A percentile compares a stretch with the other conserved stretches of the same genome.
Evolutionary conservation across 139 green algal genomes (phyloP).

Genomic region (Dunaliella primolecta): DNA sequence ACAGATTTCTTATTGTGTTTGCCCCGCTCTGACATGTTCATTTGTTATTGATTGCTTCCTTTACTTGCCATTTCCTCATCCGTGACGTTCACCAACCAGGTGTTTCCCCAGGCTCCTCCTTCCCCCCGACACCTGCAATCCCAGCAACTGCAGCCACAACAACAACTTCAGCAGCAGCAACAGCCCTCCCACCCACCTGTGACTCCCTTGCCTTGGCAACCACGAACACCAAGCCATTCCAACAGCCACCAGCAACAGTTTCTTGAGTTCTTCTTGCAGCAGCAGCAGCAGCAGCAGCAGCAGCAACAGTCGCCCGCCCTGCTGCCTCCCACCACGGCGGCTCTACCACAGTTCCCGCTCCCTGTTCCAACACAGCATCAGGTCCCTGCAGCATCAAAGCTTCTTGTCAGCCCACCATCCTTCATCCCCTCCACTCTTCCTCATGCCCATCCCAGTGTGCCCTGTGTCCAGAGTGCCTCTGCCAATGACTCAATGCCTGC

Average conservation of each 20-base stretch:
- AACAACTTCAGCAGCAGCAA: not conserved
- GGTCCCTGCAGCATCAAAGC: not conserved
- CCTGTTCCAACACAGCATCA: not conserved
- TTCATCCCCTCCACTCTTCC: too few relatives aligned
- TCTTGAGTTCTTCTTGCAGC: not conserved
- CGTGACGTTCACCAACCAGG: not conserved
- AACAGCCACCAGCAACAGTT: not conserved
- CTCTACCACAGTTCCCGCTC: not conserved
- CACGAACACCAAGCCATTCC: not conserved
- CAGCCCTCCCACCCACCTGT: too few relatives aligned
- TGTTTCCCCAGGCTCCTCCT: not conserved
- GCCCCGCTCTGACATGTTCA: not conserved
- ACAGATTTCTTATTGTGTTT: not conserved
- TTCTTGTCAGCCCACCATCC: not conserved
- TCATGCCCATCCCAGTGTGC: too few relatives aligned
- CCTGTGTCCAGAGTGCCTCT: too few relatives aligned
- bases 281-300: not conserved
- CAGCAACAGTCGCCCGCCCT: not conserved
- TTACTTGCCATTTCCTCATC: not conserved
- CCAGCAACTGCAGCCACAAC: not conserved
- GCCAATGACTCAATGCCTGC: not conserved
- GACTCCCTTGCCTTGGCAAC: too few relatives aligned
- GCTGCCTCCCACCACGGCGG: not conserved
- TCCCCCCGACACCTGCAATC: not conserved
- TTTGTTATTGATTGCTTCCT: too few relatives aligned